Evolutionary conservation across 148 eudicot genomes (phyloP).

Genomic region (Heliosperma pusillum): DNA sequence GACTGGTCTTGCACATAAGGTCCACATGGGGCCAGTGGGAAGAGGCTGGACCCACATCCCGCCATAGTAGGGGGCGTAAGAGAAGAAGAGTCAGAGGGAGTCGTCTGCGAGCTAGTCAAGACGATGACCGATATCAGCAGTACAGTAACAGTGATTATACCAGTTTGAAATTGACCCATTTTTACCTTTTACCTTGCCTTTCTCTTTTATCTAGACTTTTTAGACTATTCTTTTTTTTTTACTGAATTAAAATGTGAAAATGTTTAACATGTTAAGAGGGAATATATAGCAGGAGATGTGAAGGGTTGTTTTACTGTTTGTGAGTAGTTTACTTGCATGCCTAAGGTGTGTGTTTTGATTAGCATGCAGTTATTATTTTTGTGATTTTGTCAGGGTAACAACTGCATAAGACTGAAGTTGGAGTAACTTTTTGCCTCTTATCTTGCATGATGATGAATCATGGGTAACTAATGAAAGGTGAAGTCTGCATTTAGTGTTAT

Average conservation of each 20-base stretch:
- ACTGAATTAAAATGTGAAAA: background rate
- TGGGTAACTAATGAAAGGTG: constrained; percentile 11
- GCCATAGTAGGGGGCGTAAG: constrained; percentile 39
- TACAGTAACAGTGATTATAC: constrained; percentile 10
- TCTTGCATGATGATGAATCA: constrained; percentile 10
- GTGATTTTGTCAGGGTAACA: constrained; percentile 11
- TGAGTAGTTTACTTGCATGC: constrained; percentile 29
- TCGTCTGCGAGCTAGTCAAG: constrained; percentile 30
- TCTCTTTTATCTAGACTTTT: background rate
- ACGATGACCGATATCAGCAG: constrained; percentile 21
- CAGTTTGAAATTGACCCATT: constrained; percentile 25
- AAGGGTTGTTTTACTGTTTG: constrained; percentile 11
- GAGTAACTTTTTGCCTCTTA: background rate
- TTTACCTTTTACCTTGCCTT: background rate
- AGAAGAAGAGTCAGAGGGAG: constrained; percentile 16
- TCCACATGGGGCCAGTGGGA: constrained; percentile 46
- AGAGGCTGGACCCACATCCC: constrained; percentile 41
- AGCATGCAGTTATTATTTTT: constrained; percentile 23
- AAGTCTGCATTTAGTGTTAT: constrained; percentile 1
- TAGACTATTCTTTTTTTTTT: background rate
- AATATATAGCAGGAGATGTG: constrained; percentile 22
- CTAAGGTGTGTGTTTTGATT: constrained; percentile 33
- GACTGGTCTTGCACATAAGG: constrained; percentile 60
- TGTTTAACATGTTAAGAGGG: background rate
- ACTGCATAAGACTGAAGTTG: background rate